Percentiles rank a stretch among this genome's conserved stretches.
Evolutionary conservation across 257 asterid species (phyloP).

Genomic region (Paulownia fortunei): DNA sequence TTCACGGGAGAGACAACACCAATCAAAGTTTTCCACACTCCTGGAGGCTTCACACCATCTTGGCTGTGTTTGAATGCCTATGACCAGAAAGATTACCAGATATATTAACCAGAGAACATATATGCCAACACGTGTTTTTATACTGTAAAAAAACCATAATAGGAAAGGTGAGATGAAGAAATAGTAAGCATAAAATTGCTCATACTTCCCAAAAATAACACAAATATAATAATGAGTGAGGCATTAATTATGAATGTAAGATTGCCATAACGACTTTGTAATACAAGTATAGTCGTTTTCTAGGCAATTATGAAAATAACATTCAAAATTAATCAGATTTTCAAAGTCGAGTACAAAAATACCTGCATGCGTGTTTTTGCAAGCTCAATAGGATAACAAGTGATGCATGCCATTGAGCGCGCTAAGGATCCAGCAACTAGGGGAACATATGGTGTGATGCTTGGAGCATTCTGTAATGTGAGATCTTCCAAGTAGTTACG

Average conservation of each 20-base stretch:
- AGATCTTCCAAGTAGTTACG: conserved; percentile 69
- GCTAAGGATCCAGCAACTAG: conserved; percentile 87
- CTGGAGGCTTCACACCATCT: conserved; percentile 71
- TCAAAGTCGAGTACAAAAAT: neutral
- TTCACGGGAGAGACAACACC: conserved; percentile 60
- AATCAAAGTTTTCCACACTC: conserved; percentile 76
- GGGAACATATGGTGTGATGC: conserved; percentile 69
- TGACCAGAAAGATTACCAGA: conserved; percentile 5
- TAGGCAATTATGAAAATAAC: neutral
- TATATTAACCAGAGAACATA: neutral
- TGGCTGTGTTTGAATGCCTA: conserved; percentile 76
- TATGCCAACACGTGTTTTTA: neutral
- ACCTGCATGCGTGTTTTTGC: conserved; percentile 99
- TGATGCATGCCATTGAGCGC: conserved; percentile 84
- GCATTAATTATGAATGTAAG: too few relatives aligned
- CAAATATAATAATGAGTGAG: neutral
- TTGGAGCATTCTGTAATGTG: conserved; percentile 57
- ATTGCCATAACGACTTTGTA: neutral
- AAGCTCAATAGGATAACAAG: conserved; percentile 90
- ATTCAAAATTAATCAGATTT: neutral
- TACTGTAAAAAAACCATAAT: neutral
- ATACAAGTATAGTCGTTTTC: neutral
- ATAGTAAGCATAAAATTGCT: too few relatives aligned
- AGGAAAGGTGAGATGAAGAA: neutral
- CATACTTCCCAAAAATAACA: too few relatives aligned